Conservation (phyloP, 768 basidiomycete species). For the Ramaria rubella region DNA sequence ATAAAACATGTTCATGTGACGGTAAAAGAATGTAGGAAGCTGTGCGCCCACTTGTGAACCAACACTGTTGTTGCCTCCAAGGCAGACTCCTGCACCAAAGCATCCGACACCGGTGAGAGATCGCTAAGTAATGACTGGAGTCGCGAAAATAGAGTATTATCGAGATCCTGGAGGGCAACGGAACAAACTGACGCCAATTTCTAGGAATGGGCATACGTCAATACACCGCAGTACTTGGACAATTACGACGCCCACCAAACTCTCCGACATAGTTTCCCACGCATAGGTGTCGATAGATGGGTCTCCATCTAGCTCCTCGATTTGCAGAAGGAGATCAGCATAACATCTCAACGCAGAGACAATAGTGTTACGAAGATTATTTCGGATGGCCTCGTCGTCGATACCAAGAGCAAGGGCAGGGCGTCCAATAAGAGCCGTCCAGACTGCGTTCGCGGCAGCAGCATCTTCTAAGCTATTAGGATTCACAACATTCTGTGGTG, state of each 20-base stretch:
- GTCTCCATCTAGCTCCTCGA: conserved; percentile 76
- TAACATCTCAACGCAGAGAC: conserved; percentile 69
- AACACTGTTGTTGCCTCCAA: conserved; percentile 79
- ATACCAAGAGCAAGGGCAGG: conserved; percentile 39
- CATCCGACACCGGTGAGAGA: conserved; percentile 73
- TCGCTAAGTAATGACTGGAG: conserved; percentile 73
- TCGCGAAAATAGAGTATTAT: conserved; percentile 59
- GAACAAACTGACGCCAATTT: conserved; percentile 84
- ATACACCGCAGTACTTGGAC: not conserved
- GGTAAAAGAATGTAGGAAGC: not conserved
- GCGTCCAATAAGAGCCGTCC: conserved; percentile 59
- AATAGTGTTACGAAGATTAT: conserved; percentile 42
- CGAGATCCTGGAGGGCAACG: conserved; percentile 60
- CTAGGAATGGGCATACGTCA: conserved; percentile 32
- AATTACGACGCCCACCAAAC: conserved; percentile 50
- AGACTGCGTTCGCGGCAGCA: conserved; percentile 78
- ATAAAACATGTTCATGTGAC: not conserved
- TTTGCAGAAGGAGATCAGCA: conserved; percentile 67
- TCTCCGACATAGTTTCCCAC: conserved; percentile 90
- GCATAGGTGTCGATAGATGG: conserved; percentile 82
- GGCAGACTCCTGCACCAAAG: conserved; percentile 83
- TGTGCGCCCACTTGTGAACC: conserved; percentile 60
- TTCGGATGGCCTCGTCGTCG: conserved; percentile 28
- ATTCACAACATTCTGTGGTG: conserved; percentile 25
- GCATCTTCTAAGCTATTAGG: conserved; percentile 45